Percentiles rank a stretch among this genome's conserved stretches.
Conservation (phyloP, 2,329 filamentous ascomycete genomes). For the Cladophialophora psammophila region DNA sequence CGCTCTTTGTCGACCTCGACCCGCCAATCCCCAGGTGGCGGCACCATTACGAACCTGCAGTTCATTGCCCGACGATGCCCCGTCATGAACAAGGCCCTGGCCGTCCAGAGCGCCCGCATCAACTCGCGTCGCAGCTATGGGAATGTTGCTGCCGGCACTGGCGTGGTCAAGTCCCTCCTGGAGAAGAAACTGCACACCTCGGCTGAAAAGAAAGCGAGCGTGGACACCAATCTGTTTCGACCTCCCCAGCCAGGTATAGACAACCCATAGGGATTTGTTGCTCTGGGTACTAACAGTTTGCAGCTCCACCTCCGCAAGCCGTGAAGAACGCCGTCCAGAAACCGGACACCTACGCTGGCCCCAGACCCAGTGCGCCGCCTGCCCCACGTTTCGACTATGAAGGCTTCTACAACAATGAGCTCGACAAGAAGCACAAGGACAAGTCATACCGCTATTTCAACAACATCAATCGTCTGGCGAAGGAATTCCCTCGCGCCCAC, state of each 20-base stretch:
- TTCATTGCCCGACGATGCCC: conserved; percentile 93
- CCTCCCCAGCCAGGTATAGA: conserved; percentile 60
- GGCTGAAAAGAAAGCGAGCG: conserved; percentile 76
- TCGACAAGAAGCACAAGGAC: conserved; percentile 99
- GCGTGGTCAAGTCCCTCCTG: conserved; percentile 45
- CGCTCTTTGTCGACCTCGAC: conserved; percentile 80
- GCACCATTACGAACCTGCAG: conserved; percentile 96
- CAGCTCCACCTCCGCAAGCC: conserved; percentile 34
- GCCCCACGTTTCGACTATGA: conserved; percentile 83
- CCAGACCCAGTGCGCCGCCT: conserved; percentile 58
- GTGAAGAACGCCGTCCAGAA: conserved; percentile 28
- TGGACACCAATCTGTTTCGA: conserved; percentile 65
- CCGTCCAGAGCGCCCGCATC: conserved; percentile 71
- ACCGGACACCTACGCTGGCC: conserved; percentile 46
- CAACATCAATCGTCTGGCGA: conserved; percentile 98
- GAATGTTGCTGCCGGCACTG: conserved; percentile 48
- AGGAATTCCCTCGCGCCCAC: conserved; percentile 94
- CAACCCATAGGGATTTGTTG: neutral
- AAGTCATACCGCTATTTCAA: conserved; percentile 99
- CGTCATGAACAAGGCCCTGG: conserved; percentile 97
- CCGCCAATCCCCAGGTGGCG: conserved; percentile 76
- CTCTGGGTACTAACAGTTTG: conserved; percentile 12
- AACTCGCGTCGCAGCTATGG: conserved; percentile 38
- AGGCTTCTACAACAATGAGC: conserved; percentile 81
- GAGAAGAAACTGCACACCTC: conserved; percentile 76